Base-by-base conservation (phyloP, 352 stramenopile species). In the Globisporangium polare region DNA sequence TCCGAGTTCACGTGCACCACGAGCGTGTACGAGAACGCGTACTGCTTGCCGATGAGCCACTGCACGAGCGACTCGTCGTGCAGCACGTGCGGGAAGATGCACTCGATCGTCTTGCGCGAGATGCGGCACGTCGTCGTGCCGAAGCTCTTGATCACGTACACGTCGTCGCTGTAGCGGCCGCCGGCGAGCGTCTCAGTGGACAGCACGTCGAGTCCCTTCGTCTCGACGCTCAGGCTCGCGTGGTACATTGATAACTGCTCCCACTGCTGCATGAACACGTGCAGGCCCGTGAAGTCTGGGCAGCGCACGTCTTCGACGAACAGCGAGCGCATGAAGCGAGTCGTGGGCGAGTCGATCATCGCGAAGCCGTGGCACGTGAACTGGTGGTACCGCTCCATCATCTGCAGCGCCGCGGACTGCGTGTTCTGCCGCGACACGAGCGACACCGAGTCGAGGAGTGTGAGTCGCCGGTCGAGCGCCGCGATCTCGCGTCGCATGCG, bases 81-180 rank as follows among this genome's bases (percentile, higher is more conserved):
- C 10, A 83, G 49, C 24, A 82, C 67, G 42, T 73, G 65, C 5
- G 77, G 77, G 60, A 86, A 86, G 13, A 86, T 68, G 35, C 75
- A 33, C 47, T 74, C 66, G 33, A 86, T 64, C 31, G 77, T 82
- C 15, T 61, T 47, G 17, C 74, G 63, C 2, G 70, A 78, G 41
- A 83, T 83, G 2, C 72, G 58, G 20, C 74, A 68, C 20, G 60
- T 69, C 4, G 72, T 83, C 1, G 60, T 50, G 1, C 72, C 76
- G 0, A 56, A 63, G 52, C 72, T 71, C 20, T 73, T 72, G 35
- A 81, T 60, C 22, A 79, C 61, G 33, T 66, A 72, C 42, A 69
- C 64, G 10, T 76, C 70, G 46, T 73, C 60, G 6, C 12, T 59
- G 37, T 20, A 60, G 20, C 15, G 58, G 65, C 51, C 24, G 26